phyloP scores from a whole-genome alignment of 1,284 basidiomycete genomes.

The Tilletiopsis washingtonensis region DNA sequence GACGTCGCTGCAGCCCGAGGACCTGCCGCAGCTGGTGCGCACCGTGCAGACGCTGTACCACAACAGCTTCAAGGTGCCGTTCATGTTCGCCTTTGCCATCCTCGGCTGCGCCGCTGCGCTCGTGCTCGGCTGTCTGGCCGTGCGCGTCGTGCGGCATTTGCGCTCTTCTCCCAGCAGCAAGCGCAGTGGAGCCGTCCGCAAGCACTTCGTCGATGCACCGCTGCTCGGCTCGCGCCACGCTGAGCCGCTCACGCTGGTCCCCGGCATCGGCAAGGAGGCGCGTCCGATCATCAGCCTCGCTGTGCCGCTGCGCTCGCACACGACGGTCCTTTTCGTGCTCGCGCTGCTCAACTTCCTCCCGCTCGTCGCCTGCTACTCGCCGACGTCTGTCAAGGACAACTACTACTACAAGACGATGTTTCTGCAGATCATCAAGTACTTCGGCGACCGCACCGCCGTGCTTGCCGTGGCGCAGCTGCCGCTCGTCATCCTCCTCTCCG shows the following conservation, averaged over 20 bases:
- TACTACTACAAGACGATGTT: background rate
- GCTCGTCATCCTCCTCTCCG: slow-evolving; percentile 41
- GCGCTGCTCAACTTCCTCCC: slow-evolving; percentile 22
- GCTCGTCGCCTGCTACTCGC: slow-evolving; percentile 17
- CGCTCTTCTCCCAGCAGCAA: background rate
- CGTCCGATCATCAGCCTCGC: slow-evolving; percentile 13
- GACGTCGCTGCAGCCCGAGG: too few relatives aligned
- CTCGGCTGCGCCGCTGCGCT: background rate
- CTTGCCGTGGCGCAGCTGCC: slow-evolving; percentile 35
- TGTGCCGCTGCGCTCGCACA: slow-evolving; percentile 24
- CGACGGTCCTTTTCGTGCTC: slow-evolving; percentile 12
- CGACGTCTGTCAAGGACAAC: slow-evolving; percentile 7
- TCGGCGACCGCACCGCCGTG: slow-evolving; percentile 38
- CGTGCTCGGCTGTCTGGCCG: background rate
- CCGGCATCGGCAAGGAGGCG: background rate
- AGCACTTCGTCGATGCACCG: slow-evolving; percentile 1
- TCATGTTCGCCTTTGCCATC: background rate
- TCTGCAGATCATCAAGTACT: slow-evolving; percentile 13
- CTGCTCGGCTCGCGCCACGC: background rate
- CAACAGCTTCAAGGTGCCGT: too few relatives aligned
- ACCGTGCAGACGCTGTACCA: too few relatives aligned
- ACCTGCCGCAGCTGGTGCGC: too few relatives aligned
- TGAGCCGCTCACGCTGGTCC: background rate
- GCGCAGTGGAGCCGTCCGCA: background rate
- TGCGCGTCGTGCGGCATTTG: background rate